Base-by-base conservation (phyloP, 495 filamentous ascomycete species). In the Podospora didyma region DNA sequence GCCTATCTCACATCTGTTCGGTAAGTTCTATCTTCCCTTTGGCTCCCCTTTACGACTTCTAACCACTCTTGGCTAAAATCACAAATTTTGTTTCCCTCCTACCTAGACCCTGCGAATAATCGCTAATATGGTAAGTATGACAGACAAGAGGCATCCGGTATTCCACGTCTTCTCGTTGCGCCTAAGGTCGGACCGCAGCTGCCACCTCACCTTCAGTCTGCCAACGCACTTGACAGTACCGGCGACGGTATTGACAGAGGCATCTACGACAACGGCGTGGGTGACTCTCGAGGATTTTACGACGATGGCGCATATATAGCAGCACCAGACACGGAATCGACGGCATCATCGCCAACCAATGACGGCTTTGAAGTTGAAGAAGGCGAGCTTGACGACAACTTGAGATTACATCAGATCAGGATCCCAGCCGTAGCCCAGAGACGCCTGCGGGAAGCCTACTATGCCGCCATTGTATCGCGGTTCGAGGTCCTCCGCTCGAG, bases 1-100 rank as follows among this genome's bases (percentile, higher is more conserved):
- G 81, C 83, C 51, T 96, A 96, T 71, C 72, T 96, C 21, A 81
- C 79, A 67, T 85, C 88, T 74, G 90, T 96, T 50, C 81, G 89
- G 90, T 95, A 78, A 80, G 87, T 56, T 58, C 64, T 60, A 24
- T 44, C 6, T 11, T 42, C 60, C 53, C 52, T 45, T 51, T 42
- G 52, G 47, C 31, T 49, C 52, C 56, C 22, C 51, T 53, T 68
- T 44, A 34, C 26, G 46, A 44, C 22, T 39, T 46, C 47, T 35
- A 54, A 50, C 54, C 59, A 58, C 31, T 51, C 64, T 53, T 60
- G 61, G 62, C 70, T 72, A 69, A 73, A 21, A 67, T 48, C 49
- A 57, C 22, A n/a, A 45, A 54, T 57, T 49, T 57, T 39, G 23
- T 46, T 62, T 22, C 34, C 58, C 35, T 45, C 31, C 46, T 42